phyloP scores from a whole-genome alignment of 495 filamentous ascomycete species.

The Penicillium antarcticum region DNA sequence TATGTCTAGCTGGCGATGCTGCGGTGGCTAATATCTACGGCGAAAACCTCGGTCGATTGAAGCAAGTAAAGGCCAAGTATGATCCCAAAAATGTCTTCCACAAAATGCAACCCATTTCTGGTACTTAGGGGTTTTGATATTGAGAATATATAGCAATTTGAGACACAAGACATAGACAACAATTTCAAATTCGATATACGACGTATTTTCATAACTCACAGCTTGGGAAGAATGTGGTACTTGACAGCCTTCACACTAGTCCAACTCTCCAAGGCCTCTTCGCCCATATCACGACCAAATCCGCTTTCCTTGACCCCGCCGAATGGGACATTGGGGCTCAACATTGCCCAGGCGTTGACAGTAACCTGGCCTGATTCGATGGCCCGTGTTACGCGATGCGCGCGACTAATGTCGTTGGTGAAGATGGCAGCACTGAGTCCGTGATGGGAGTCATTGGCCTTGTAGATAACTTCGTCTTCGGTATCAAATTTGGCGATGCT shows the following conservation, averaged over 20 bases:
- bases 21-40: slow-evolving; percentile 40
- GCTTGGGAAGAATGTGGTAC: slow-evolving; percentile 18
- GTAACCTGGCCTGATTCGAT: slow-evolving; percentile 66
- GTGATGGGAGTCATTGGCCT: slow-evolving; percentile 83
- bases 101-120: slow-evolving; percentile 34
- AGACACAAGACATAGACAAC: too few species aligned
- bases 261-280: slow-evolving; percentile 28
- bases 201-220: background rate
- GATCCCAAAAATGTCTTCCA: slow-evolving; percentile 55
- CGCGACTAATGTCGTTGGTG: slow-evolving; percentile 70
- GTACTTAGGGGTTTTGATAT: too few species aligned
- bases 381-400: slow-evolving; percentile 71
- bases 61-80: slow-evolving; percentile 49
- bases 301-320: slow-evolving; percentile 56
- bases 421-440: slow-evolving; percentile 82
- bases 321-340: slow-evolving; percentile 36
- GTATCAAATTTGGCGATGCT: slow-evolving; percentile 58
- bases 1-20: slow-evolving; percentile 27
- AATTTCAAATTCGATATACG: too few species aligned
- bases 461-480: slow-evolving; percentile 75
- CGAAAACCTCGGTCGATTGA: slow-evolving; percentile 40
- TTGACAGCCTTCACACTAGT: slow-evolving; percentile 24
- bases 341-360: slow-evolving; percentile 22
- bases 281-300: slow-evolving; percentile 48
- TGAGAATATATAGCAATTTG: too few species aligned